Conservation (phyloP, 2,329 filamentous ascomycete species). For the Dendrostoma leiphaemia region DNA sequence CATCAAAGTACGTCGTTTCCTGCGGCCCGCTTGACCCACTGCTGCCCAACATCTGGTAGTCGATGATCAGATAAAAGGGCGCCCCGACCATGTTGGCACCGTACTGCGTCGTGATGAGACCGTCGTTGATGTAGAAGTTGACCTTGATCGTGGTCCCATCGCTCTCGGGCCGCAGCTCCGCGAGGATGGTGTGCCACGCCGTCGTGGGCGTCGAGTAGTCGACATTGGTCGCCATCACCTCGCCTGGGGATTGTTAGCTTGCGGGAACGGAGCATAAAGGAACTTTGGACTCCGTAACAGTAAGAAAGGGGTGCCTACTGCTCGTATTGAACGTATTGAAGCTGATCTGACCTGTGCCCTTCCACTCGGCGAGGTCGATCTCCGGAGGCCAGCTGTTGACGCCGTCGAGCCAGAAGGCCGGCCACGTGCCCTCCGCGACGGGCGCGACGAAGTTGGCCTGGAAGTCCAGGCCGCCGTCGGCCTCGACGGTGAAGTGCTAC, state of each 20-base stretch:
- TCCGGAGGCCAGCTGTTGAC: slow-evolving; percentile 54
- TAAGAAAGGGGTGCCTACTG: too few species aligned
- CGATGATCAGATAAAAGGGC: slow-evolving; percentile 33
- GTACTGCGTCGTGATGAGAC: slow-evolving; percentile 44
- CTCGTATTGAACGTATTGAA: slow-evolving; percentile 52
- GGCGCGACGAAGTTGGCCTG: slow-evolving; percentile 36
- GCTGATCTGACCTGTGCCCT: slow-evolving; percentile 49
- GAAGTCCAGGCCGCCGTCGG: slow-evolving; percentile 37
- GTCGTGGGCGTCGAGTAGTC: slow-evolving; percentile 39
- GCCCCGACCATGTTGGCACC: slow-evolving; percentile 45
- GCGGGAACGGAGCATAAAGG: too few species aligned
- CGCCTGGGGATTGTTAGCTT: too few species aligned
- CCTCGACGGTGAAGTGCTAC: slow-evolving; percentile 34
- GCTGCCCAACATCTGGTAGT: slow-evolving; percentile 23
- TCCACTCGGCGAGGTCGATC: slow-evolving; percentile 58
- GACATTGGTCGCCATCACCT: slow-evolving; percentile 43
- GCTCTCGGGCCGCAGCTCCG: slow-evolving; percentile 45
- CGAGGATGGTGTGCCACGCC: slow-evolving; percentile 46
- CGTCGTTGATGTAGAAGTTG: slow-evolving; percentile 51
- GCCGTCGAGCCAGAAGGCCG: slow-evolving; percentile 54
- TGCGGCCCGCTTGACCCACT: slow-evolving; percentile 19
- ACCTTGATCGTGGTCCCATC: slow-evolving; percentile 46
- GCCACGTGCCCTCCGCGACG: slow-evolving; percentile 46
- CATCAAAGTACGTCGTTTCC: slow-evolving; percentile 20
- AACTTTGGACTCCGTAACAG: too few species aligned